Base-by-base conservation (phyloP, 2,329 filamentous ascomycete genomes). In the Penicillium occitanis region DNA sequence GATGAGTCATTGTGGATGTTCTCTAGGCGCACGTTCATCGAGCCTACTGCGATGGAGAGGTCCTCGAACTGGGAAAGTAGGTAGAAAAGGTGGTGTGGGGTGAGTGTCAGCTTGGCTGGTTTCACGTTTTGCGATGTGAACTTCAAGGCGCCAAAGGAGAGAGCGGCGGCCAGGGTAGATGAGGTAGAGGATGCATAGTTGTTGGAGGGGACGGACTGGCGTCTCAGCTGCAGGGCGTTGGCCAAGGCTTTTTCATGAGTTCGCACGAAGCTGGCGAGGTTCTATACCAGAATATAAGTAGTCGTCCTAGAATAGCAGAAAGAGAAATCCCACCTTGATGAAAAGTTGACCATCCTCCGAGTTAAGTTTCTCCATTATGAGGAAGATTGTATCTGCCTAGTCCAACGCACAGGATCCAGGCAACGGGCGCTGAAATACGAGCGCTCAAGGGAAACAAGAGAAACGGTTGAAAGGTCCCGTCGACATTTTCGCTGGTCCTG, bases 201-300 rank as follows among this genome's bases (percentile, higher is more conserved):
- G 59, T 86, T 85, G 63, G 76, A 72, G 67, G 90, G 80, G 71
- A 86, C 87, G 87, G 84, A 82, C 69, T 87, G 86, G 73, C 91
- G 88, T 77, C 90, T 90, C 72, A 96, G 85, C 79, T 97, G 94
- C 69, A 97, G 84, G 73, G 94, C 94, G 82, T 98, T 98, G 76
- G 95, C 95, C 69, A 99, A 87, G 44, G 93, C 94, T 82, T 96
- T 96, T 81, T 99, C 95, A 83, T 99, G 93, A 65, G 93, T 97
- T 69, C 93, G 92, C 80, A 99, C 93, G 81, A 97, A 98, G 81
- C 90, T 90, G 76, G 94, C 93, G 77, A 99, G 86, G 85, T 96
- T 95, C 94, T 97, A 78, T 55, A 53, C 8, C 11, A n/a, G 7
- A 35, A 17, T 64, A 70, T 66, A 17, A 66, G 58, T 13, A 40